Evolutionary conservation across 257 asterid genomes (phyloP).

Genomic region (Knoxia roxburghii): DNA sequence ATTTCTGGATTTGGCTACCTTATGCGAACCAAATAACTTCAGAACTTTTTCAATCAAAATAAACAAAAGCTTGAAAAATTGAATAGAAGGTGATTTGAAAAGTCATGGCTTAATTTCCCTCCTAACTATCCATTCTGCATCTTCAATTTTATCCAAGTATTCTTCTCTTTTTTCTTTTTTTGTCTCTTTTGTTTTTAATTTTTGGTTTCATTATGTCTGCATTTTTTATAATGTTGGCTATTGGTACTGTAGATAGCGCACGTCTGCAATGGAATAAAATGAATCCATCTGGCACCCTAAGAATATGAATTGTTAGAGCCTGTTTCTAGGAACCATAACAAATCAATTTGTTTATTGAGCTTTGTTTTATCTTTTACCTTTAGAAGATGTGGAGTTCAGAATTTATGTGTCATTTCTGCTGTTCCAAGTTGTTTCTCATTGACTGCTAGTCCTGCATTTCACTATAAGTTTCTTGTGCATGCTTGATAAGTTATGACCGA

Average conservation of each 20-base stretch:
- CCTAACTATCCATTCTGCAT: background rate
- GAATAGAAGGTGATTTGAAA: background rate
- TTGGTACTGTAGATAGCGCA: background rate
- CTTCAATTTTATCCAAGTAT: background rate
- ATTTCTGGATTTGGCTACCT: no score
- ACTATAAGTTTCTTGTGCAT: background rate
- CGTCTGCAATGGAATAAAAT: background rate
- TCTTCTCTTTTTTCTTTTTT: background rate
- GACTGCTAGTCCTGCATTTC: background rate
- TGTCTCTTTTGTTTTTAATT: background rate
- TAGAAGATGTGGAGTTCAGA: background rate
- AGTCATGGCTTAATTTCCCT: background rate
- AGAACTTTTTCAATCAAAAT: no score
- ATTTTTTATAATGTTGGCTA: background rate
- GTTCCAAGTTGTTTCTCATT: constrained; percentile 1
- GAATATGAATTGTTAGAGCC: background rate
- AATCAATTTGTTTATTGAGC: background rate
- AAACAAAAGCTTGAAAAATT: no score
- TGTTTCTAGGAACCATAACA: background rate
- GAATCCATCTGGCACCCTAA: background rate
- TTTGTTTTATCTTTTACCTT: background rate
- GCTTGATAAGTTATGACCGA: background rate
- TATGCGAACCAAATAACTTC: no score
- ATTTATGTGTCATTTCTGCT: background rate
- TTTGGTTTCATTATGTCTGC: background rate